Conservation (phyloP, 2,329 filamentous ascomycete species). For the Mycosphaerella arachidis region DNA sequence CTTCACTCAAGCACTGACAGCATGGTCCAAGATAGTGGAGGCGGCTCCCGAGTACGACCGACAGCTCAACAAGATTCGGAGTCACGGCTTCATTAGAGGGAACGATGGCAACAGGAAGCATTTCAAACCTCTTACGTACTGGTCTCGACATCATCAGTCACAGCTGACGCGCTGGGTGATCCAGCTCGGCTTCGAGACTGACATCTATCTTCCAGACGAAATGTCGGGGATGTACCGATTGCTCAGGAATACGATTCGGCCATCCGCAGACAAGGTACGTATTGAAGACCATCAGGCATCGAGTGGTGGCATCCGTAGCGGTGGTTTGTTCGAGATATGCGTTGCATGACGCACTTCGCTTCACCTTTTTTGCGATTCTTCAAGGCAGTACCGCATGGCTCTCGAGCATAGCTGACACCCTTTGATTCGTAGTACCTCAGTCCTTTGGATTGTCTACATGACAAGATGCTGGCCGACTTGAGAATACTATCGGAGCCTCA, state of each 20-base stretch:
- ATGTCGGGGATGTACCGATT: slow-evolving; percentile 78
- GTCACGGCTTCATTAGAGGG: neutral
- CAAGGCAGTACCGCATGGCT: too few species aligned
- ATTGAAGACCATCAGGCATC: too few species aligned
- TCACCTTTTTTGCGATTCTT: too few species aligned
- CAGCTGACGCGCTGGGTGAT: slow-evolving; percentile 80
- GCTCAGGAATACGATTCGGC: neutral
- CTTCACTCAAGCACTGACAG: slow-evolving; percentile 65
- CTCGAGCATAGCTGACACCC: too few species aligned
- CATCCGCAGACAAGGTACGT: neutral
- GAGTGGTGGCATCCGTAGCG: too few species aligned
- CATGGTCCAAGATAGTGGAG: neutral
- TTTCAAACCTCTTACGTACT: slow-evolving; percentile 70
- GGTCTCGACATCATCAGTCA: slow-evolving; percentile 89
- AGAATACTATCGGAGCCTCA: neutral
- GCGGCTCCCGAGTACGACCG: neutral
- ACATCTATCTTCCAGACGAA: slow-evolving; percentile 83
- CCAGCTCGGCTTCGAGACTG: slow-evolving; percentile 89
- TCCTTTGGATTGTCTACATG: neutral
- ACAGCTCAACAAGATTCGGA: neutral
- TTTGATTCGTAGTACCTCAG: neutral
- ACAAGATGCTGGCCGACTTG: neutral
- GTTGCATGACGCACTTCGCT: too few species aligned
- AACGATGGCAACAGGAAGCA: too few species aligned
- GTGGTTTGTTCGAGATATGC: too few species aligned